phyloP scores from a whole-genome alignment of 805 yeast genomes.

The Monosporozyma yasuniensis region DNA sequence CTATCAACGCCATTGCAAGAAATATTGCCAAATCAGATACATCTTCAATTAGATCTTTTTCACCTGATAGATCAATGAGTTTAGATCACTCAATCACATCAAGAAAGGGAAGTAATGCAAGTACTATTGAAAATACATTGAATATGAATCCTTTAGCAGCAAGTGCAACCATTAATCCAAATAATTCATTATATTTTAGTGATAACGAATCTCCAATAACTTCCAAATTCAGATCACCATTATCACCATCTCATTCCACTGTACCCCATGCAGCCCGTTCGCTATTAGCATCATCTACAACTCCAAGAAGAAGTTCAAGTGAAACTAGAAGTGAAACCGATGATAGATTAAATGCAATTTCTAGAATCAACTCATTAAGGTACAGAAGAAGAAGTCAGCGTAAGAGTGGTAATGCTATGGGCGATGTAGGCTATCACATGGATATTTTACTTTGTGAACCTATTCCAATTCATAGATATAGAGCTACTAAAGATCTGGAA shows the following conservation, averaged over 20 bases:
- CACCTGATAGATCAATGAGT: slow-evolving; percentile 22
- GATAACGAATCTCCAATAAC: slow-evolving; percentile 18
- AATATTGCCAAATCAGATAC: slow-evolving; percentile 18
- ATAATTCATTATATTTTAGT: slow-evolving; percentile 9
- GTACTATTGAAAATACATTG: slow-evolving; percentile 6
- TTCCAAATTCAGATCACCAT: slow-evolving; percentile 22
- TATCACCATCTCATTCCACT: slow-evolving; percentile 18
- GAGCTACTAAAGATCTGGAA: slow-evolving; percentile 54
- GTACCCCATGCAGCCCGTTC: background rate
- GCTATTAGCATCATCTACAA: slow-evolving; percentile 24
- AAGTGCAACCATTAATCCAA: background rate
- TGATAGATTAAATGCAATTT: slow-evolving; percentile 21
- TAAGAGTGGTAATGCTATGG: slow-evolving; percentile 15
- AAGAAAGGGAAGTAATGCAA: slow-evolving; percentile 18
- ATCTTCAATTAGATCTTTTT: slow-evolving; percentile 19
- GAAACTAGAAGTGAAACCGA: slow-evolving; percentile 12
- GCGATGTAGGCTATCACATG: slow-evolving; percentile 28
- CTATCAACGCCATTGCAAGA: slow-evolving; percentile 10
- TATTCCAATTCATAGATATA: slow-evolving; percentile 69
- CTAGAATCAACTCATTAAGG: slow-evolving; percentile 22
- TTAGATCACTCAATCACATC: slow-evolving; percentile 12
- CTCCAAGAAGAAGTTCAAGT: slow-evolving; percentile 16
- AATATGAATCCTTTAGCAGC: slow-evolving; percentile 1
- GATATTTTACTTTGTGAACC: slow-evolving; percentile 82
- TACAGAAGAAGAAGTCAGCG: slow-evolving; percentile 25